A percentile compares a stretch with the other conserved stretches of the same genome.
phyloP scores from a whole-genome alignment of 257 asterid genomes.

The Solanum tarijense region DNA sequence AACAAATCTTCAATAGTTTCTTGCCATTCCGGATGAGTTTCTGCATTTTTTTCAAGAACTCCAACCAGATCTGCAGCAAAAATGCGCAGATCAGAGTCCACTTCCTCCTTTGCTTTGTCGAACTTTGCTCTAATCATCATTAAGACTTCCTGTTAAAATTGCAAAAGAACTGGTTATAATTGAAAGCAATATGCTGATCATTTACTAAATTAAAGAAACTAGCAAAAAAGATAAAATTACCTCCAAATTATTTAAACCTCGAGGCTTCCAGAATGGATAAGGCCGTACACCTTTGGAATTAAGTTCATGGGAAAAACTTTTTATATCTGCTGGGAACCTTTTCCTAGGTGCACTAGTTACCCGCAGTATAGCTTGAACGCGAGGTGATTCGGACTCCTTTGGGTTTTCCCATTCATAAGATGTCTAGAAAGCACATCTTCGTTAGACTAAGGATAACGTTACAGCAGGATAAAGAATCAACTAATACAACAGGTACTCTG shows the following conservation, averaged over 20 bases:
- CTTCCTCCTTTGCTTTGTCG: constrained; percentile 99
- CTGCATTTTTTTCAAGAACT: constrained; percentile 81
- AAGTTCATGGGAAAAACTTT: constrained; percentile 95
- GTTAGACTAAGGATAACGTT: background rate
- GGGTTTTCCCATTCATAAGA: constrained; percentile 90
- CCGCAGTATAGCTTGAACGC: constrained; percentile 97
- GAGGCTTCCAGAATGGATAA: constrained; percentile 95
- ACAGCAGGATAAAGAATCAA: background rate
- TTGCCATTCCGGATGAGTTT: constrained; percentile 91
- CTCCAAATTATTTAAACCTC: constrained; percentile 89
- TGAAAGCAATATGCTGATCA: constrained; percentile 9
- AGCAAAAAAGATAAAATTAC: constrained; percentile 23
- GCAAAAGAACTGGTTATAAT: constrained; percentile 9
- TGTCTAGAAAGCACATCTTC: constrained; percentile 29
- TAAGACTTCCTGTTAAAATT: constrained; percentile 68
- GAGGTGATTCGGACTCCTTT: constrained; percentile 96
- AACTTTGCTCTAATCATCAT: constrained; percentile 81
- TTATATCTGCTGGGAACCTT: constrained; percentile 89
- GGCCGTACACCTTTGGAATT: constrained; percentile 98
- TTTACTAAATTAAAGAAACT: background rate
- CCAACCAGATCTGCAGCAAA: constrained; percentile 96
- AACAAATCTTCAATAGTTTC: constrained; percentile 95
- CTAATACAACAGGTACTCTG: background rate
- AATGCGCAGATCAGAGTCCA: constrained; percentile 87
- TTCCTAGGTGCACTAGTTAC: constrained; percentile 97